Evolutionary conservation across 768 basidiomycete species (phyloP).

Genomic region (Ramaria rubella): DNA sequence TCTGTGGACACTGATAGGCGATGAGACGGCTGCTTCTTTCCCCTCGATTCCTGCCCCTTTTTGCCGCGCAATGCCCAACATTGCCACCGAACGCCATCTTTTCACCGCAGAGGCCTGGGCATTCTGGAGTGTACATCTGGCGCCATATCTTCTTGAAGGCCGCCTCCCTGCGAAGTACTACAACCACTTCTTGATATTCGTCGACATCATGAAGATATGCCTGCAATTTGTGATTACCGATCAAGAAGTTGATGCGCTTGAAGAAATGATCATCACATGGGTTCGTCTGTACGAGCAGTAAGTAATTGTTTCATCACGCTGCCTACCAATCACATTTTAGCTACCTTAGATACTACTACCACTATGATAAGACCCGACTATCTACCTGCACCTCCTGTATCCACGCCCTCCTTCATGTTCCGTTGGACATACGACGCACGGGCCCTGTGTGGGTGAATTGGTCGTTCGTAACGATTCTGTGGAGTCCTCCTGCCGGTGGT

Average conservation of each 20-base stretch:
- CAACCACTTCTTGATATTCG: slow-evolving; percentile 20
- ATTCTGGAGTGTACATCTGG: slow-evolving; percentile 21
- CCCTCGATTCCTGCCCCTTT: slow-evolving; percentile 23
- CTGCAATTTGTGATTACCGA: slow-evolving; percentile 17
- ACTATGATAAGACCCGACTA: background rate
- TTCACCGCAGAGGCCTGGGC: background rate
- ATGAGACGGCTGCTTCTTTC: slow-evolving; percentile 20
- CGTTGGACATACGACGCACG: background rate
- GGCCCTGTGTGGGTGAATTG: background rate
- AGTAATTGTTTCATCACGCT: background rate
- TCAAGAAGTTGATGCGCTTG: slow-evolving; percentile 12
- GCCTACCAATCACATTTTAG: too few species aligned
- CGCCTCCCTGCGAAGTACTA: slow-evolving; percentile 20
- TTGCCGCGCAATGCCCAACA: background rate
- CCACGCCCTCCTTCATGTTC: background rate
- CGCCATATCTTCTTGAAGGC: slow-evolving; percentile 15
- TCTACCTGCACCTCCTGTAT: background rate
- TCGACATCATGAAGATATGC: slow-evolving; percentile 19
- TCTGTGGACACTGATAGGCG: slow-evolving; percentile 37
- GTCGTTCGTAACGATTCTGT: slow-evolving; percentile 25
- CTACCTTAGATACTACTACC: background rate
- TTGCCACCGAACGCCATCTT: background rate
- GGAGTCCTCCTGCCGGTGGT: background rate
- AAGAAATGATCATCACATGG: slow-evolving; percentile 16
- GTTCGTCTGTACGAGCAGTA: slow-evolving; percentile 12